Conservation (phyloP, 2,329 filamentous ascomycete genomes). For the Sclerotiophoma versabilis region DNA sequence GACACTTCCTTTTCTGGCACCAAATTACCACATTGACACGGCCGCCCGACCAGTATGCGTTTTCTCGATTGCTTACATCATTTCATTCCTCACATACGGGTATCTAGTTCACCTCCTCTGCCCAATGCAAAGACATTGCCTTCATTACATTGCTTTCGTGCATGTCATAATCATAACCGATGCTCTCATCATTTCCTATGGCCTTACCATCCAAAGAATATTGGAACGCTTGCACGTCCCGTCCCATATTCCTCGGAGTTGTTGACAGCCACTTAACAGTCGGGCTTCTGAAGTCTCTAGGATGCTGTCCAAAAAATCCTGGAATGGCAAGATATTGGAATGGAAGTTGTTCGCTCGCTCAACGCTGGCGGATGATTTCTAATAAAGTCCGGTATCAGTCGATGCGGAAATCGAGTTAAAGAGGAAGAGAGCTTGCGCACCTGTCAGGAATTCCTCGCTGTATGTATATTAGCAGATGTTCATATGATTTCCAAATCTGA, state of each 20-base stretch:
- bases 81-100: constrained; percentile 1
- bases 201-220: neutral
- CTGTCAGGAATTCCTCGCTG: constrained; percentile 62
- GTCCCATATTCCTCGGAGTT: neutral
- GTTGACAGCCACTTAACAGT: neutral
- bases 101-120: constrained; percentile 5
- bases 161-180: neutral
- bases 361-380: constrained; percentile 52
- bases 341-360: constrained; percentile 4
- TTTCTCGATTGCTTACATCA: neutral
- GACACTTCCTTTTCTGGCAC: too few relatives aligned
- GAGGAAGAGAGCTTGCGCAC: constrained; percentile 62
- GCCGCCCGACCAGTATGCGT: too few relatives aligned
- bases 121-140: neutral
- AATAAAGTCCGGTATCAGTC: constrained; percentile 61
- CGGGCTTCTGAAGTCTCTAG: neutral
- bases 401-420: constrained; percentile 60
- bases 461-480: neutral
- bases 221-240: neutral
- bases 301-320: neutral
- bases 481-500: too few relatives aligned
- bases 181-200: neutral
- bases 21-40: too few relatives aligned
- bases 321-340: neutral
- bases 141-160: neutral